phyloP scores from a whole-genome alignment of 2,329 filamentous ascomycete genomes.

The Penicillium freii region DNA sequence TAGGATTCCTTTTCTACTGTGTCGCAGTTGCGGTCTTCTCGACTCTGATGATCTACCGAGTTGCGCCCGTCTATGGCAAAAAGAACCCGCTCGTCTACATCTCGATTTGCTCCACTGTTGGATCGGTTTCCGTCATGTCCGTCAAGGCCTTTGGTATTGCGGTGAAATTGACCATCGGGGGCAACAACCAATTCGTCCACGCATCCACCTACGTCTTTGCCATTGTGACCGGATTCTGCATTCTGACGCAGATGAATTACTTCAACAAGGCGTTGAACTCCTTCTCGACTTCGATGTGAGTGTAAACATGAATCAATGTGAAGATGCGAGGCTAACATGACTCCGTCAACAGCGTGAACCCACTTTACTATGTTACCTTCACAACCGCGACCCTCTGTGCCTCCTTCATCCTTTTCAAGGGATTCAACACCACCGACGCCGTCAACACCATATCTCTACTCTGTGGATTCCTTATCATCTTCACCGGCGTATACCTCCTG shows the following conservation, averaged over 20 bases:
- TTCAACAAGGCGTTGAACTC: constrained; percentile 98
- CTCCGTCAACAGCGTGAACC: constrained; percentile 68
- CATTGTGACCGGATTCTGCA: constrained; percentile 89
- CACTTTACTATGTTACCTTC: constrained; percentile 96
- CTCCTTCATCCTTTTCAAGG: constrained; percentile 92
- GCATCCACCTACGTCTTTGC: constrained; percentile 97
- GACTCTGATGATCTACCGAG: constrained; percentile 90
- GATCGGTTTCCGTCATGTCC: constrained; percentile 97
- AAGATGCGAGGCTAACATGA: constrained; percentile 3
- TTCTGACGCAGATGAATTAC: constrained; percentile 99
- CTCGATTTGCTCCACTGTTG: constrained; percentile 95
- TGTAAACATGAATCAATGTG: constrained; percentile 15
- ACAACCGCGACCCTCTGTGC: constrained; percentile 91
- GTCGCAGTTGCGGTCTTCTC: constrained; percentile 77
- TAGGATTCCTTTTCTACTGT: constrained; percentile 89
- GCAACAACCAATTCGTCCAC: constrained; percentile 92
- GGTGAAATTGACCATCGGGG: constrained; percentile 86
- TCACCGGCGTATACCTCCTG: constrained; percentile 90
- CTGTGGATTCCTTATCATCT: constrained; percentile 91
- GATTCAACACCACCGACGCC: constrained; percentile 90
- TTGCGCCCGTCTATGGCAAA: constrained; percentile 86
- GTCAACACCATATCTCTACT: constrained; percentile 91
- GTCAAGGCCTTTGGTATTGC: constrained; percentile 98
- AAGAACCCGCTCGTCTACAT: constrained; percentile 95
- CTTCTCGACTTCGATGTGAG: constrained; percentile 95